Percentiles rank a stretch among this genome's conserved stretches.
These are phyloP conservation scores for Starmerella tilneyi DNA, from an alignment of 805 yeast species.

Conservation along the genomic window DNA sequence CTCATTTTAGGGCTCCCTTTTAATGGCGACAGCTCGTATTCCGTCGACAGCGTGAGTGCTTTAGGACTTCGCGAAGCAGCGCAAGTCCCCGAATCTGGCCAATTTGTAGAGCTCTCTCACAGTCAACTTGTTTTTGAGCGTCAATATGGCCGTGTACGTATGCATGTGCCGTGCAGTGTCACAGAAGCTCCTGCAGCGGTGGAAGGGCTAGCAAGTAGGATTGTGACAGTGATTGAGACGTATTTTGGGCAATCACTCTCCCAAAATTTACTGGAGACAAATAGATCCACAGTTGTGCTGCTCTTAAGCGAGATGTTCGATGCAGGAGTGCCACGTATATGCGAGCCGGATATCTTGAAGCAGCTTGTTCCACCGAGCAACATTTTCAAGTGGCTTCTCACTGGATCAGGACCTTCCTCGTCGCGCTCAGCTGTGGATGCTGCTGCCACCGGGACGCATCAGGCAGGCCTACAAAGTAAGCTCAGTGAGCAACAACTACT, in stretches of 20 bases:
- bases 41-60: background rate
- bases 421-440: conserved; percentile 13
- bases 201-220: conserved; percentile 40
- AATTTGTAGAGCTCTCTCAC: conserved; percentile 1
- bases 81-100: background rate
- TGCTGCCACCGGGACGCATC: conserved; percentile 5
- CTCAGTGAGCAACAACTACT: conserved; percentile 13
- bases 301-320: conserved; percentile 70
- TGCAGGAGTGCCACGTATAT: conserved; percentile 59
- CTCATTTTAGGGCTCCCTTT: conserved; percentile 2
- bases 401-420: conserved; percentile 25
- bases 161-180: conserved; percentile 29
- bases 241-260: conserved; percentile 52
- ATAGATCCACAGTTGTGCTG: conserved; percentile 59
- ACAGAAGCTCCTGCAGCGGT: conserved; percentile 45
- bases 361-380: conserved; percentile 61
- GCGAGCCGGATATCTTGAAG: conserved; percentile 59
- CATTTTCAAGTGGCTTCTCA: conserved; percentile 43
- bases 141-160: conserved; percentile 23
- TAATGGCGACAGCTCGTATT: background rate
- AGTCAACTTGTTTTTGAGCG: conserved; percentile 27
- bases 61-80: background rate
- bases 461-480: background rate
- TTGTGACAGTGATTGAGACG: conserved; percentile 44
- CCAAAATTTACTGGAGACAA: conserved; percentile 50